Conservation (phyloP, 2,329 filamentous ascomycete genomes). For the Lasiodiplodia sp. region DNA sequence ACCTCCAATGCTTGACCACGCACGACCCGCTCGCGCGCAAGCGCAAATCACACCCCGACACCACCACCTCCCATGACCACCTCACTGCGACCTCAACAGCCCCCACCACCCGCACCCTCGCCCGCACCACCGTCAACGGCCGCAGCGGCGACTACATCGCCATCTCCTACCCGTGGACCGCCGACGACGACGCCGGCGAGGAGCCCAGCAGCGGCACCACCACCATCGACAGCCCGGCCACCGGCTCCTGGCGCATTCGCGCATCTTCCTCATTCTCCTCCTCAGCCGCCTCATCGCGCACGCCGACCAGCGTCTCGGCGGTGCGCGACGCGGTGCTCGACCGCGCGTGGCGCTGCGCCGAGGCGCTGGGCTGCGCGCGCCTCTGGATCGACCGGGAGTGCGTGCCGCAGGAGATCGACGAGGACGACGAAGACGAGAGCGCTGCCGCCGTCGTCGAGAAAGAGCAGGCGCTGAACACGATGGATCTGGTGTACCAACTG, state of each 20-base stretch:
- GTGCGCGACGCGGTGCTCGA: constrained; percentile 31
- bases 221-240: not conserved
- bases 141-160: constrained; percentile 22
- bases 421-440: not conserved
- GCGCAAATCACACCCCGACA: not conserved
- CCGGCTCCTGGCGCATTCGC: constrained; percentile 17
- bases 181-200: not conserved
- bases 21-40: constrained; percentile 10
- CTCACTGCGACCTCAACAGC: too few relatives aligned
- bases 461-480: constrained; percentile 30
- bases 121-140: constrained; percentile 35
- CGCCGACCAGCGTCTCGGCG: not conserved
- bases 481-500: constrained; percentile 32
- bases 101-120: constrained; percentile 19
- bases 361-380: not conserved
- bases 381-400: constrained; percentile 32
- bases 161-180: constrained; percentile 22
- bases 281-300: not conserved
- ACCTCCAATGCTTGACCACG: constrained; percentile 13
- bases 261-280: not conserved
- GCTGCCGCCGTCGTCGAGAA: not conserved
- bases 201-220: not conserved
- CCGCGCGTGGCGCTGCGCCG: constrained; percentile 21
- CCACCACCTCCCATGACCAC: not conserved
- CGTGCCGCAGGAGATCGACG: constrained; percentile 24